Base-by-base conservation (phyloP, 805 yeast species). In the Novakomyces olei region DNA sequence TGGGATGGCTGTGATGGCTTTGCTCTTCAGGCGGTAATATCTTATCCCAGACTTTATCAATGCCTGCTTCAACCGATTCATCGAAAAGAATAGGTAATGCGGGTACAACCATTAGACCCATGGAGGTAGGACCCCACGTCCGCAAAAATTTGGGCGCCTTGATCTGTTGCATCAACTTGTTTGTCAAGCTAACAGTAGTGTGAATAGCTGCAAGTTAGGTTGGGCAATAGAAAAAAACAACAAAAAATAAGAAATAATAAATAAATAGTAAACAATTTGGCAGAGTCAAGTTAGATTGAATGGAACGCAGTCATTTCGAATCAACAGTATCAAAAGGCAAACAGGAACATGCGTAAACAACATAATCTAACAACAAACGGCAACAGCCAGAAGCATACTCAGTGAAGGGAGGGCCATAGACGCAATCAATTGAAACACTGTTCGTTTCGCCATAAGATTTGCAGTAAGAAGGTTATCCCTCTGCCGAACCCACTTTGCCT, bases 391-490 rank as follows among this genome's bases (percentile, higher is more conserved):
- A 18, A 8, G 26, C 39, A 15, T 23, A 39, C 42, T 2, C 75
- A 61, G 48, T 77, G 92, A 43, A 77, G 92, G 92, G 27, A 77
- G 58, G 10, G 78, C 85, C 88, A 77, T 78, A 29, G 79, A 69
- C 2, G 92, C 92, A 39, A 78, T 60, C 40, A 74, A 61, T 51
- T 77, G 92, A 57, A 77, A 77, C 17, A 76, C 44, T n/a, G 77
- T 81, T 48, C 91, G 63, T 48, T 77, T 71, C 26, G 72, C 43
- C 5, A 64, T 71, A 5, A 64, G 67, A 34, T 72, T 40, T 41
- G 63, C 63, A 80, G 14, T 15, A 3, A n/a, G 9, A 10, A 10
- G n/a, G 14, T 27, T 27, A n/a, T 10, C n/a, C 17, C 9, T 9
- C 17, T 15, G 15, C 10, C n/a, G 15, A 3, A 27, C 14, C 27